A percentile compares a stretch with the other conserved stretches of the same genome.
Evolutionary conservation across 768 basidiomycete genomes (phyloP).

Genomic region (Russula virescens): DNA sequence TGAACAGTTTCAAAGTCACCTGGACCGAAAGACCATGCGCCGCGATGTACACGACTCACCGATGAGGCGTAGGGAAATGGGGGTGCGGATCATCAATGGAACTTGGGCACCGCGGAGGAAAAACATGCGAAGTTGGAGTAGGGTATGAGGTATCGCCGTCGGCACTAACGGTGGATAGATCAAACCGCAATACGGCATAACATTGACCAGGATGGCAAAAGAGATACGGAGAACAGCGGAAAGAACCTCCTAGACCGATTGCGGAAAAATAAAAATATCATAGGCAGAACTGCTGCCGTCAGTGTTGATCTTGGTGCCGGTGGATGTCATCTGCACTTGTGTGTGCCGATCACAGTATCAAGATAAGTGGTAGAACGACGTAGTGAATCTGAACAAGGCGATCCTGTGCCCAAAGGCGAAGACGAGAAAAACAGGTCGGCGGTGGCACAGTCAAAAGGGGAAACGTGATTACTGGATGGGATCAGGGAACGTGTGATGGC

Average conservation of each 20-base stretch:
- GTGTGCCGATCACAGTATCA: constrained; percentile 1
- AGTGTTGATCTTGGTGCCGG: background rate
- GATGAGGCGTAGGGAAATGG: background rate
- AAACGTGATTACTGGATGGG: background rate
- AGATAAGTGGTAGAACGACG: background rate
- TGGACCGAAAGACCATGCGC: background rate
- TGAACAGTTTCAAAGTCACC: background rate
- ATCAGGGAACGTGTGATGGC: constrained; percentile 19
- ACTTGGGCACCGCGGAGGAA: background rate
- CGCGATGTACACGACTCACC: background rate
- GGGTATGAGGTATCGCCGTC: background rate
- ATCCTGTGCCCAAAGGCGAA: background rate
- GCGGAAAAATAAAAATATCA: background rate
- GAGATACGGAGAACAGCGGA: background rate
- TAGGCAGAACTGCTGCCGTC: background rate
- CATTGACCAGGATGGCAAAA: background rate
- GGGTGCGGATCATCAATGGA: constrained; percentile 8
- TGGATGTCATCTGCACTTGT: background rate
- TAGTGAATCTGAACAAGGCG: background rate
- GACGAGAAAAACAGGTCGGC: background rate
- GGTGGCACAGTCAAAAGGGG: background rate
- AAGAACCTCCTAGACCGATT: background rate
- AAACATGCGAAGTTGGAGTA: background rate
- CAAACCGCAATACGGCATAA: background rate
- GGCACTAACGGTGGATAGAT: background rate